Base-by-base conservation (phyloP, 1,284 basidiomycete genomes). In the Cutaneotrichosporon sp. region DNA sequence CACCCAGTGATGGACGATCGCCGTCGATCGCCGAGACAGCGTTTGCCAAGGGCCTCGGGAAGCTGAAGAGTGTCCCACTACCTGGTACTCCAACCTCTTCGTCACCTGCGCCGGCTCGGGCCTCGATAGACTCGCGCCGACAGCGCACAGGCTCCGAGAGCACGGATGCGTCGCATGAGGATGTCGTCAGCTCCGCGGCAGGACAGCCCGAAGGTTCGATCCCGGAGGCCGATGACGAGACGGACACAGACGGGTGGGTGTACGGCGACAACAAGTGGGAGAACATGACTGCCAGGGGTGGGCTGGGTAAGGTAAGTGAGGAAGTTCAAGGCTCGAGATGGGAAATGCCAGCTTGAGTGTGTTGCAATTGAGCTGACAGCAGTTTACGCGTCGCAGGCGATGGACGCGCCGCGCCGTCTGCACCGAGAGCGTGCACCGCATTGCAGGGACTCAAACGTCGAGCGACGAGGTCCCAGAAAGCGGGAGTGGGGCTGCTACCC, bases 181-280 rank as follows among this genome's bases (percentile, higher is more conserved):
- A 53, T 11, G 21, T 34, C 18, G 31, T n/a, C n/a, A 40, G 21
- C 7, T n/a, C 34, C 4, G 18, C 26, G 26, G 11, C 56, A 8
- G 51, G 51, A 7, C n/a, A n/a, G 21, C 16, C 50, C 9, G 26
- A 30, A 14, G 51, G 51, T 10, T 42, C 36, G 22, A 62, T 61
- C n/a, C 63, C 69, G 9, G 73, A 73, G 53, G 64, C 56, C 18
- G 74, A 78, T 60, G 76, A 72, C 31, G 80, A 82, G 53, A 96
- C 93, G 0, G 94, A 97, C 76, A 75, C 83, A 1, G 92, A 96
- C 64, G 94, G 94, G 0, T 97, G 94, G 94, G 86, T 94, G 36
- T 97, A 94, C 76, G 90, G 89, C 4, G 95, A 96, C 73, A 97
- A 97, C 79, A 95, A 96, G 75, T 97, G 95, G 95, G 94, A 97